phyloP scores from a whole-genome alignment of 164 flowering plant species.

The Brasenia schreberi region DNA sequence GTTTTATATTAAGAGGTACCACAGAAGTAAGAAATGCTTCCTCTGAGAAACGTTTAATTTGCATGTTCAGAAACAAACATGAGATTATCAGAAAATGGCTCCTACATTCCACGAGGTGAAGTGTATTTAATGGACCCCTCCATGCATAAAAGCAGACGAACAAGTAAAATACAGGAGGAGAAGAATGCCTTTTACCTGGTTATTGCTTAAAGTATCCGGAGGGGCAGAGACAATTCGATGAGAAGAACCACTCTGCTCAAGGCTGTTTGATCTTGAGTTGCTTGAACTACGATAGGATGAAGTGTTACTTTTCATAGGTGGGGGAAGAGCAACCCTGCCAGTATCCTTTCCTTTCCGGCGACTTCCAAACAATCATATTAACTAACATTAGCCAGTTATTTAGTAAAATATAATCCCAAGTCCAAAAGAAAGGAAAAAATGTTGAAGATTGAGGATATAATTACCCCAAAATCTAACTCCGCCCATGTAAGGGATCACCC shows the following conservation, averaged over 20 bases:
- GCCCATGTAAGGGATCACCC: too few relatives aligned
- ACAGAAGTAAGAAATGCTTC: too few relatives aligned
- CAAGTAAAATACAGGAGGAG: not conserved
- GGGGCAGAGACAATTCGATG: slow-evolving; percentile 36
- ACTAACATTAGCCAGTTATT: not conserved
- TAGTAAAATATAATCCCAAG: not conserved
- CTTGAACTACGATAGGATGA: slow-evolving; percentile 21
- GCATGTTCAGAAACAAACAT: too few relatives aligned
- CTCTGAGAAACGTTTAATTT: too few relatives aligned
- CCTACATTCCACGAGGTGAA: too few relatives aligned
- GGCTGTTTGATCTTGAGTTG: slow-evolving; percentile 29
- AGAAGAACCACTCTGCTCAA: slow-evolving; percentile 29
- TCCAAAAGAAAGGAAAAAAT: too few relatives aligned
- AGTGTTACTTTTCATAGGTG: slow-evolving; percentile 32
- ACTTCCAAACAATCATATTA: slow-evolving; percentile 18
- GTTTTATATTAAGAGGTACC: too few relatives aligned
- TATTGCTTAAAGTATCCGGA: slow-evolving; percentile 37
- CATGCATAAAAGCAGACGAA: not conserved
- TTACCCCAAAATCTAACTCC: slow-evolving; percentile 14
- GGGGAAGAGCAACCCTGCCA: slow-evolving; percentile 64
- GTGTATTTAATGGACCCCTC: not conserved
- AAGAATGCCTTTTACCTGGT: slow-evolving; percentile 27
- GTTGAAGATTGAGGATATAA: too few relatives aligned
- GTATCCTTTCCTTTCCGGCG: slow-evolving; percentile 28
- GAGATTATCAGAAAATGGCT: too few relatives aligned